A percentile compares a stretch with the other conserved stretches of the same genome.
Evolutionary conservation across 148 eudicot genomes (phyloP).

Genomic region (Silene latifolia): DNA sequence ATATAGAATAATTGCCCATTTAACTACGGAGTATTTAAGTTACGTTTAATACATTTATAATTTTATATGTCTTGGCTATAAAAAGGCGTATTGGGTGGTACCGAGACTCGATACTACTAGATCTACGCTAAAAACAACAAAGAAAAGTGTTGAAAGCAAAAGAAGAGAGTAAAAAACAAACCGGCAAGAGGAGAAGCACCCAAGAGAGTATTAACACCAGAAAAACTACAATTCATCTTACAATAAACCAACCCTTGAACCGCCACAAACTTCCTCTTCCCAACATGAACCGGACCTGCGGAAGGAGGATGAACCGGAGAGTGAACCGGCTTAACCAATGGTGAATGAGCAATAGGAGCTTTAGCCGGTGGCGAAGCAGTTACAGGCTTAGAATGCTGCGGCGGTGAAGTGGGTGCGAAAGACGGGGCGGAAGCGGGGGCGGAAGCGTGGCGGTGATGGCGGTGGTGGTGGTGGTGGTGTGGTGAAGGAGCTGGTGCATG

Average conservation of each 20-base stretch:
- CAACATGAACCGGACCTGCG: constrained; percentile 14
- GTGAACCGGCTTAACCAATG: background rate
- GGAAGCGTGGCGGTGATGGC: constrained; percentile 20
- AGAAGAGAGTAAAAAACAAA: constrained; percentile 1
- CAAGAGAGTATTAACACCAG: constrained; percentile 52
- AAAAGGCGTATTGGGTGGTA: too few relatives aligned
- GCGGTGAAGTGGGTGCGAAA: background rate
- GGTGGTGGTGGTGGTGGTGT: constrained; percentile 30
- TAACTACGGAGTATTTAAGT: too few relatives aligned
- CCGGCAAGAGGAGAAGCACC: constrained; percentile 58
- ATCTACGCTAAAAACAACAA: background rate
- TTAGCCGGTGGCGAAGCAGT: background rate
- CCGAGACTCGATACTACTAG: too few relatives aligned
- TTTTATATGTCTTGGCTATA: too few relatives aligned
- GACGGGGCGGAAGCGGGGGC: constrained; percentile 1
- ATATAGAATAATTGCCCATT: too few relatives aligned
- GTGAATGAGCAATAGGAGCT: background rate
- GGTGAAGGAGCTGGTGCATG: constrained; percentile 22
- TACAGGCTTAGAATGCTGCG: constrained; percentile 11
- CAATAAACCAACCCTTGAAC: constrained; percentile 79
- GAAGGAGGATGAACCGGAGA: constrained; percentile 12
- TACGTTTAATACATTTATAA: too few relatives aligned
- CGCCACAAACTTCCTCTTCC: constrained; percentile 37
- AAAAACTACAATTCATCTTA: constrained; percentile 56
- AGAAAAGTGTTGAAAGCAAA: background rate